Conservation (phyloP, 345 rosid species). For the Eucalyptus melliodora region DNA sequence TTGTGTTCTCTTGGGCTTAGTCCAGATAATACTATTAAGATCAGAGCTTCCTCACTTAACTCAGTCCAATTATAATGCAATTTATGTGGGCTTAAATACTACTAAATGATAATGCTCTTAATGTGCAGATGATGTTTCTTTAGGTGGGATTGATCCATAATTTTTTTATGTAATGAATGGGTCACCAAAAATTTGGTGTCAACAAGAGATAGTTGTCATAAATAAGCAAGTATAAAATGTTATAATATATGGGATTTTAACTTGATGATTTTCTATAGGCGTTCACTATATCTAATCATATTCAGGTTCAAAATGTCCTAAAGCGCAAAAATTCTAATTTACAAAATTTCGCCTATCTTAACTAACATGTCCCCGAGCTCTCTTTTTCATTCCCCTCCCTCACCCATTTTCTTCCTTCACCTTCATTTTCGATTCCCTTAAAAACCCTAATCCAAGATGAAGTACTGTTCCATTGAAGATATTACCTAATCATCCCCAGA, state of each 20-base stretch:
- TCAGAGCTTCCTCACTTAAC: neutral
- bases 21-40: too few species aligned
- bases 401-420: too few species aligned
- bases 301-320: neutral
- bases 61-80: neutral
- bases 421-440: too few species aligned
- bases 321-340: neutral
- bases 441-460: too few species aligned
- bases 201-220: neutral
- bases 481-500: too few species aligned
- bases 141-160: rapidly evolving
- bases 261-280: neutral
- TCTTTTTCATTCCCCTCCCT: too few species aligned
- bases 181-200: neutral
- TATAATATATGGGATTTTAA: neutral
- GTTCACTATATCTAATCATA: neutral
- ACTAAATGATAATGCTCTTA: neutral
- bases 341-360: neutral
- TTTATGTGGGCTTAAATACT: neutral
- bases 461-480: too few species aligned
- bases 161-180: neutral
- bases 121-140: neutral
- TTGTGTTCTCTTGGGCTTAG: neutral
- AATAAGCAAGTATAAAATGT: neutral
- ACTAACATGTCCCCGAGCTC: too few species aligned